phyloP scores from a whole-genome alignment of 345 rosid genomes.

The Draba incana region DNA sequence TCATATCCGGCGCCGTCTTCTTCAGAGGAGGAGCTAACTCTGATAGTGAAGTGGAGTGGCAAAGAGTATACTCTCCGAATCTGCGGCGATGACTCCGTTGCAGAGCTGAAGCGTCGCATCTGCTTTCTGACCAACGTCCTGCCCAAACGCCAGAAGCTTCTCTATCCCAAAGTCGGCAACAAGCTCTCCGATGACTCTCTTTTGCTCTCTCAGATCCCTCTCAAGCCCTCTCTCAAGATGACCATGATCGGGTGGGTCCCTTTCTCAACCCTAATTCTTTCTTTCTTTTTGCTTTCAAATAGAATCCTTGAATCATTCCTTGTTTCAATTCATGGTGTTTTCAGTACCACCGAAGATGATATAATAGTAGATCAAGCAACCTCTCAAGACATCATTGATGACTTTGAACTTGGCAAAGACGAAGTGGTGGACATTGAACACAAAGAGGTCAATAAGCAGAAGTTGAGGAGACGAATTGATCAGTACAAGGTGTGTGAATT shows the following conservation, averaged over 20 bases:
- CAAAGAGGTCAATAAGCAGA: constrained; percentile 82
- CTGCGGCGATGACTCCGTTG: constrained; percentile 87
- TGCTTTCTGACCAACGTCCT: constrained; percentile 80
- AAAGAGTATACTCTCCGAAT: constrained; percentile 86
- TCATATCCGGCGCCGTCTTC: constrained; percentile 31
- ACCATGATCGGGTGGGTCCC: constrained; percentile 97
- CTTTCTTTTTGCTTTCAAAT: too few species aligned
- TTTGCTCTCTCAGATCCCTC: constrained; percentile 73
- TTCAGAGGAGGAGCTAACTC: constrained; percentile 76
- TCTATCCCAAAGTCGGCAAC: constrained; percentile 86
- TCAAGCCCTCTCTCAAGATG: constrained; percentile 90
- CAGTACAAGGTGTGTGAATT: constrained; percentile 63
- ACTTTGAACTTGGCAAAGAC: constrained; percentile 87
- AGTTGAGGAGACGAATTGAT: constrained; percentile 66
- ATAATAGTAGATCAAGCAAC: constrained; percentile 79
- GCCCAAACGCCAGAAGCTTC: constrained; percentile 95
- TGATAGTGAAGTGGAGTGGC: constrained; percentile 86
- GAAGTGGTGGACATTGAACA: constrained; percentile 88
- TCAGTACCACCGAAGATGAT: constrained; percentile 84
- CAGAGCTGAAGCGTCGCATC: constrained; percentile 89
- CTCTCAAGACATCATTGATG: constrained; percentile 82
- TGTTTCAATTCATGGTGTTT: too few species aligned
- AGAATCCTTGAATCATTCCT: too few species aligned
- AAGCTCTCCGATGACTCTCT: constrained; percentile 78
- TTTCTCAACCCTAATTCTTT: constrained; percentile 23